phyloP scores from a whole-genome alignment of 2,329 filamentous ascomycete species.

The Fusarium sp. region DNA sequence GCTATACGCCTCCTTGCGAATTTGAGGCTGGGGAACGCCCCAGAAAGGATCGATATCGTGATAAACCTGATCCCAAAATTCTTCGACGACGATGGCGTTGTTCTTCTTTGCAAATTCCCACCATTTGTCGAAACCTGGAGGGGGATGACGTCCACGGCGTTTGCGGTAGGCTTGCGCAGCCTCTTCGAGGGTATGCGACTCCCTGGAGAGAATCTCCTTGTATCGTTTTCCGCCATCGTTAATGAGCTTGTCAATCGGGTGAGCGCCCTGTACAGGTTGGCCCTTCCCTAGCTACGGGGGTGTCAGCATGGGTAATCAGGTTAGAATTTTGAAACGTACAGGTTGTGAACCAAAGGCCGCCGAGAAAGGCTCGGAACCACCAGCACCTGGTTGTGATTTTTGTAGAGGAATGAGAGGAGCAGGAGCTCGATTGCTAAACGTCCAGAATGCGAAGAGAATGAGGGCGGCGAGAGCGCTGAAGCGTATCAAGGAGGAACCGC shows the following conservation, averaged over 20 bases:
- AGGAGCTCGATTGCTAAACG: constrained; percentile 42
- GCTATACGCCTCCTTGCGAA: constrained; percentile 65
- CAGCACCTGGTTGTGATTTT: constrained; percentile 15
- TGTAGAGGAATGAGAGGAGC: constrained; percentile 16
- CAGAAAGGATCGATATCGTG: constrained; percentile 71
- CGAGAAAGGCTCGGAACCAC: neutral
- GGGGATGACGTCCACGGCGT: constrained; percentile 71
- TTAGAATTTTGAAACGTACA: constrained; percentile 8
- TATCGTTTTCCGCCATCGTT: constrained; percentile 58
- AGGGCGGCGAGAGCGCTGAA: constrained; percentile 56
- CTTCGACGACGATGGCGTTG: constrained; percentile 69
- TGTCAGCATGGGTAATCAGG: constrained; percentile 15
- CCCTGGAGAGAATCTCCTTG: constrained; percentile 56
- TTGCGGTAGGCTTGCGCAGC: constrained; percentile 70
- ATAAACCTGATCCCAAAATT: constrained; percentile 75
- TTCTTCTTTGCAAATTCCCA: constrained; percentile 66
- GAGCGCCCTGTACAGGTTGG: constrained; percentile 42
- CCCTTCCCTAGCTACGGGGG: constrained; percentile 3
- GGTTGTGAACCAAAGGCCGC: neutral
- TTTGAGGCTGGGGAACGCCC: constrained; percentile 62
- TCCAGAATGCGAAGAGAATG: constrained; percentile 53
- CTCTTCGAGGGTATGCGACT: constrained; percentile 65
- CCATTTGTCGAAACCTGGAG: constrained; percentile 73
- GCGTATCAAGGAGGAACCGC: constrained; percentile 59
- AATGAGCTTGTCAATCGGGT: constrained; percentile 69